These are phyloP conservation scores for Russula dissimulans DNA, from an alignment of 768 basidiomycete species.

Conservation along the genomic window DNA sequence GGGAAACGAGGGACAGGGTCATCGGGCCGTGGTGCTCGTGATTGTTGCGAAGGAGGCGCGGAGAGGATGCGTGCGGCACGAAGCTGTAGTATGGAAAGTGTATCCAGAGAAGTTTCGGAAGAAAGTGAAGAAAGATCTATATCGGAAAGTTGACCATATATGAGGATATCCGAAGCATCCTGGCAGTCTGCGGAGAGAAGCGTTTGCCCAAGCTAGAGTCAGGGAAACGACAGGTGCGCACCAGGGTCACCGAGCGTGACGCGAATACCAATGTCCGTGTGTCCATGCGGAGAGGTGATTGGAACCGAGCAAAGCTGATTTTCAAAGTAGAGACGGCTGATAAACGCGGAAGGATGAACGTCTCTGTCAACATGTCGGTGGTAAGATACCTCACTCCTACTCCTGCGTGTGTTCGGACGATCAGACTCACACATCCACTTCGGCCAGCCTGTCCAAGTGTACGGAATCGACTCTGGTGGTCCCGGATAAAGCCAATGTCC, in stretches of 20 bases:
- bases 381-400: not conserved
- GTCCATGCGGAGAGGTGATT: constrained; percentile 26
- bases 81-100: constrained; percentile 32
- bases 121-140: constrained; percentile 14
- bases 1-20: constrained; percentile 72
- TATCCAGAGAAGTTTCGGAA: constrained; percentile 21
- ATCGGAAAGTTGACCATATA: constrained; percentile 34
- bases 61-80: constrained; percentile 50
- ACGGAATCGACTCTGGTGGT: constrained; percentile 43
- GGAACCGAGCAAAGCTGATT: constrained; percentile 51
- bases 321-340: constrained; percentile 62
- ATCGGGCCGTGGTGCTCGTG: constrained; percentile 54
- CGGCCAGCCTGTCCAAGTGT: constrained; percentile 51
- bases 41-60: constrained; percentile 29
- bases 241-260: constrained; percentile 64
- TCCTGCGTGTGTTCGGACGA: not conserved
- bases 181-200: constrained; percentile 42
- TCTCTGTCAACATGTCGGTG: constrained; percentile 36
- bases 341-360: constrained; percentile 53
- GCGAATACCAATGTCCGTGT: constrained; percentile 51
- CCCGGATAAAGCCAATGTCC: constrained; percentile 51
- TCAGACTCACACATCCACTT: constrained; percentile 37
- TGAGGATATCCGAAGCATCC: constrained; percentile 58
- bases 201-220: not conserved
- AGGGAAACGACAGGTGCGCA: constrained; percentile 26